phyloP scores from a whole-genome alignment of 768 basidiomycete species.

The Lentinula edodes region DNA sequence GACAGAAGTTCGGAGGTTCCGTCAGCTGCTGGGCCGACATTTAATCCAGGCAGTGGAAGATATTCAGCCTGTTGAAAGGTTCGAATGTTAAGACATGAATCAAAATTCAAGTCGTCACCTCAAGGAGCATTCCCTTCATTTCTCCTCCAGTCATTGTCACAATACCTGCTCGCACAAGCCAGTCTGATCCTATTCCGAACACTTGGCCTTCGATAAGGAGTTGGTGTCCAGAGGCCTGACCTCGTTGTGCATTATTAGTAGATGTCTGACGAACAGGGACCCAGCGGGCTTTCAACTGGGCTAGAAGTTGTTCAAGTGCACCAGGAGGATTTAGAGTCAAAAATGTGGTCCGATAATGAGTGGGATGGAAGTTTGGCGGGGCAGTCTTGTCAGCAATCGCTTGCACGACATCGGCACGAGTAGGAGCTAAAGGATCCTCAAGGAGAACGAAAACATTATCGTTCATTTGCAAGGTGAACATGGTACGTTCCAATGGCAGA shows the following conservation, averaged over 20 bases:
- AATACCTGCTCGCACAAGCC: slow-evolving; percentile 76
- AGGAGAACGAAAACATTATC: slow-evolving; percentile 76
- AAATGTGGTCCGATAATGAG: slow-evolving; percentile 76
- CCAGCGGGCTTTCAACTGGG: slow-evolving; percentile 75
- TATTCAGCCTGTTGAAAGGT: slow-evolving; percentile 61
- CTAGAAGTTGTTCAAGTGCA: slow-evolving; percentile 68
- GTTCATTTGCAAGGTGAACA: slow-evolving; percentile 75
- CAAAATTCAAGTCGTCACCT: slow-evolving; percentile 37
- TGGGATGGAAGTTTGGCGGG: slow-evolving; percentile 36
- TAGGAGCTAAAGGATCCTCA: slow-evolving; percentile 71
- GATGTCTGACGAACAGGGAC: slow-evolving; percentile 55
- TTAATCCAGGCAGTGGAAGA: slow-evolving; percentile 66
- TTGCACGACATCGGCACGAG: slow-evolving; percentile 52
- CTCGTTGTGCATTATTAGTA: slow-evolving; percentile 31
- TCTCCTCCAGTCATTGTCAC: slow-evolving; percentile 71
- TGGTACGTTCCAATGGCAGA: slow-evolving; percentile 55
- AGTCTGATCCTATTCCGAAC: slow-evolving; percentile 76
- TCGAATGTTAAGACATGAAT: slow-evolving; percentile 2
- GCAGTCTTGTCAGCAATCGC: slow-evolving; percentile 39
- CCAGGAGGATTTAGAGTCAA: slow-evolving; percentile 70
- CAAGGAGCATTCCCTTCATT: slow-evolving; percentile 79
- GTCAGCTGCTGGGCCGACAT: slow-evolving; percentile 50
- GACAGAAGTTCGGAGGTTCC: slow-evolving; percentile 71
- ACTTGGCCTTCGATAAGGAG: slow-evolving; percentile 68
- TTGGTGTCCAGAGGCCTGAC: slow-evolving; percentile 53